phyloP scores from a whole-genome alignment of 352 stramenopile genomes.

The Phytophthora melonis region DNA sequence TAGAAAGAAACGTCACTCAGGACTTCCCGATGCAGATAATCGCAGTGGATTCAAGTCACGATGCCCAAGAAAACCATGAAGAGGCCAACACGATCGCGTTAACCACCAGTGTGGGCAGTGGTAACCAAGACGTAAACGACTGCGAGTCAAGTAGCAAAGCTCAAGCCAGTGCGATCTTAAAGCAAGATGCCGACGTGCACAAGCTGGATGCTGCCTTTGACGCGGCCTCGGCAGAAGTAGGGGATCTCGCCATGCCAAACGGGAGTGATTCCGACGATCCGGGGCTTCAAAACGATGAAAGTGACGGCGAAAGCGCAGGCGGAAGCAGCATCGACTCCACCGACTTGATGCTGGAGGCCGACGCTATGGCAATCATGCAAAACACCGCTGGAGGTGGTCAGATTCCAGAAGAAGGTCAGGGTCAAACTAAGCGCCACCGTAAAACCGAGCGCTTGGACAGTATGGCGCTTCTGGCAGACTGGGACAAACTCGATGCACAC shows the following conservation, averaged over 20 bases:
- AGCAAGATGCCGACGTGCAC: background rate
- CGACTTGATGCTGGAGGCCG: slow-evolving; percentile 47
- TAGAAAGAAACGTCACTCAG: no score
- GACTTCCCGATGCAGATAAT: no score
- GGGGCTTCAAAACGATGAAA: slow-evolving; percentile 5
- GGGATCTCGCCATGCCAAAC: slow-evolving; percentile 15
- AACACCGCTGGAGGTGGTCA: background rate
- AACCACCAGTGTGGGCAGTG: background rate
- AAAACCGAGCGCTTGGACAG: slow-evolving; percentile 28
- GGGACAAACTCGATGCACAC: slow-evolving; percentile 24
- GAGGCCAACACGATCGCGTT: background rate
- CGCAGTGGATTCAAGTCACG: background rate
- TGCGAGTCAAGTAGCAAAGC: background rate
- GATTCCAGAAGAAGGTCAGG: background rate
- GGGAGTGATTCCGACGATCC: slow-evolving; percentile 7
- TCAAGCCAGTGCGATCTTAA: background rate
- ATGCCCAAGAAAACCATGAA: background rate
- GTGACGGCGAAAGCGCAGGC: slow-evolving; percentile 8
- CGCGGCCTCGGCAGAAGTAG: background rate
- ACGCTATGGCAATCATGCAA: slow-evolving; percentile 33
- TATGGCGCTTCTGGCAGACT: slow-evolving; percentile 22
- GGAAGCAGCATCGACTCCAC: slow-evolving; percentile 44
- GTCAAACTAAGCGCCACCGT: slow-evolving; percentile 3
- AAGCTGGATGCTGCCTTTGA: background rate
- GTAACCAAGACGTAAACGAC: background rate